phyloP scores from a whole-genome alignment of 2,329 filamentous ascomycete species.

The Allantophomopsis lycopodina region DNA sequence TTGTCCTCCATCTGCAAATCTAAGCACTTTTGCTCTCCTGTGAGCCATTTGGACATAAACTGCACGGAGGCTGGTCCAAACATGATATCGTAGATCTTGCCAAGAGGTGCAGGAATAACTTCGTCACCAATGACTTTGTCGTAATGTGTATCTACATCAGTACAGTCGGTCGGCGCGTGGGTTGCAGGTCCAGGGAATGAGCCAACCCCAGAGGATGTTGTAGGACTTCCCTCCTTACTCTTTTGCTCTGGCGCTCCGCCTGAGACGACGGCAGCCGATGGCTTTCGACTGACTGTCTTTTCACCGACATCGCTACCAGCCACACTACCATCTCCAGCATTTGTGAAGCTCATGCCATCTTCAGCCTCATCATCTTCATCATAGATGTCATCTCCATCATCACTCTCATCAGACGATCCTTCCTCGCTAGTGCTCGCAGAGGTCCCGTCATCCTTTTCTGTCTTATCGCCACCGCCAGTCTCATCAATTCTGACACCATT shows the following conservation, averaged over 20 bases:
- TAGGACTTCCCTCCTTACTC: conserved; percentile 27
- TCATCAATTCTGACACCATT: conserved; percentile 79
- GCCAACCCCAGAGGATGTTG: conserved; percentile 35
- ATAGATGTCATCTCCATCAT: conserved; percentile 63
- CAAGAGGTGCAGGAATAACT: conserved; percentile 71
- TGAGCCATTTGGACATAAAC: conserved; percentile 80
- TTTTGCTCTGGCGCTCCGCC: conserved; percentile 35
- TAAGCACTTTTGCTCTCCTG: conserved; percentile 74
- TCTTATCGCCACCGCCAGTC: conserved; percentile 74
- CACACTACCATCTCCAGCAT: conserved; percentile 26
- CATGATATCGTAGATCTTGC: conserved; percentile 78
- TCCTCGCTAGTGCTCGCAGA: conserved; percentile 34
- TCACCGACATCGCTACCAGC: conserved; percentile 41
- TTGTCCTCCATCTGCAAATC: conserved; percentile 85
- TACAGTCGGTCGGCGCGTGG: conserved; percentile 77
- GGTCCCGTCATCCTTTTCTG: conserved; percentile 56
- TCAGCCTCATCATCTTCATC: conserved; percentile 71
- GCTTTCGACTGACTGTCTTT: conserved; percentile 55
- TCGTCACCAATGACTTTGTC: conserved; percentile 80
- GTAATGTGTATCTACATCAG: conserved; percentile 66
- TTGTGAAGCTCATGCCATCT: conserved; percentile 40
- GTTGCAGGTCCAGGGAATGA: conserved; percentile 67
- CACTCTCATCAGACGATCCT: conserved; percentile 35
- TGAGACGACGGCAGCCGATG: conserved; percentile 40
- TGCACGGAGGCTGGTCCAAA: conserved; percentile 69